Percentiles rank a stretch among this genome's conserved stretches.
These are phyloP conservation scores for Lepidium aucheri DNA, from an alignment of 345 rosid genomes.

Conservation along the genomic window DNA sequence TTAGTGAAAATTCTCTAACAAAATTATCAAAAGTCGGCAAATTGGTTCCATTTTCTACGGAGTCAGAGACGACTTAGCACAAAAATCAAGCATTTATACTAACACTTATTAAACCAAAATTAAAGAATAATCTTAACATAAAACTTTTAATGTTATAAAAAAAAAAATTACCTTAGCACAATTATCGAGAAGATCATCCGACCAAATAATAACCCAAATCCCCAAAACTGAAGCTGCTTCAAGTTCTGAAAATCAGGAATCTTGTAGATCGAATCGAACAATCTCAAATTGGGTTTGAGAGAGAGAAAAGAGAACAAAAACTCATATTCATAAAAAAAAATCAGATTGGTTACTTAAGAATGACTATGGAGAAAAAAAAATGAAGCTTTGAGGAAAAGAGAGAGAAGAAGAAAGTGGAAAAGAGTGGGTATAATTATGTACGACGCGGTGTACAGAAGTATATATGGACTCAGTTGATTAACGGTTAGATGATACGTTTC, in stretches of 20 bases:
- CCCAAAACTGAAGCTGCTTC: background rate
- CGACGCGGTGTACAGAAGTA: background rate
- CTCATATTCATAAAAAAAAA: constrained; percentile 2
- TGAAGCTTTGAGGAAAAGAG: background rate
- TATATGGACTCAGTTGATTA: constrained; percentile 11
- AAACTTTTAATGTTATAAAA: background rate
- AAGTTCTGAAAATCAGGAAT: constrained; percentile 21
- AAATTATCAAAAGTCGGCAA: constrained; percentile 1
- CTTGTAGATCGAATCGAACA: constrained; percentile 29
- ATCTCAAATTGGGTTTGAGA: constrained; percentile 2
- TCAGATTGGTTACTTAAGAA: constrained; percentile 25
- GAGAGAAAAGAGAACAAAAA: constrained; percentile 6
- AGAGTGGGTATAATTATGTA: constrained; percentile 9
- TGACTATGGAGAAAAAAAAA: background rate
- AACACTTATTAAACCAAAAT: background rate
- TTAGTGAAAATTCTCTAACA: background rate
- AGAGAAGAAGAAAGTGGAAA: background rate
- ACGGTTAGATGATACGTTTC: constrained; percentile 14
- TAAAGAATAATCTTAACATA: background rate
- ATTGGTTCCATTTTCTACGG: constrained; percentile 24
- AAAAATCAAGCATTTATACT: background rate
- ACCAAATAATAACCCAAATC: background rate
- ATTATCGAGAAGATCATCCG: constrained; percentile 19
- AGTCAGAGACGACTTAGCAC: constrained; percentile 21
- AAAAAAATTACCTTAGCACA: constrained; percentile 15